Base-by-base conservation (phyloP, 2,329 filamentous ascomycete species). In the Furcasterigmium sp. region DNA sequence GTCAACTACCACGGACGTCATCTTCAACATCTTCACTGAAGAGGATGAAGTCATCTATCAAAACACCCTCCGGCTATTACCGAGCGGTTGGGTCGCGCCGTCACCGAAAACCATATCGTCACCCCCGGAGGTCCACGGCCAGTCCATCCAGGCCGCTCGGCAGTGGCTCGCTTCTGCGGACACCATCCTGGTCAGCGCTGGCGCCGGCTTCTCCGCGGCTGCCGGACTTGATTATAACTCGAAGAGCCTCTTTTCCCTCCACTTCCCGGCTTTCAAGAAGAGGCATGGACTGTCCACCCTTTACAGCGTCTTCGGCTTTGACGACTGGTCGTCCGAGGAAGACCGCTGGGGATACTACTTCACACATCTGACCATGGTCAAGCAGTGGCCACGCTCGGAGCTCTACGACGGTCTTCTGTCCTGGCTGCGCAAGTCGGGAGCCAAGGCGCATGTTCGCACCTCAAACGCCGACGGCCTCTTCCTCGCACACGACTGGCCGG, bases 321-420 rank as follows among this genome's bases (percentile, higher is more conserved):
- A 39, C 3, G 45, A 39, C 4, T 65, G 61, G 54, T 50, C 52
- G 3, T 54, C 51, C 4, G 54, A 56, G 15, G 46, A 45, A 21
- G 54, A 55, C 7, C 56, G 56, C 39, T 63, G 58, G 61, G 53
- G 57, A 1, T 62, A 62, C 38, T 62, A 55, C 43, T 61, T 63
- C 46, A 54, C 54, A 1, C 60, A 62, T 39, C 46, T 61, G 5
- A 42, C 43, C 7, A 55, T 61, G 51, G 47, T 57, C 7, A 46
- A 46, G 13, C 46, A 40, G 2, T 63, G 59, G 59, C 50, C 52
- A 1, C 26, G 17, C 20, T 62, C 55, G n/a, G 15, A 19, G 3
- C 35, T 53, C 15, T 63, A 56, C 25, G 26, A 35, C 8, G 40
- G 13, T 10, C 43, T 50, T 19, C 26, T 52, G 11, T 38, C 41